Conservation (phyloP, 495 filamentous ascomycete genomes). For the Immersiella caudata region DNA sequence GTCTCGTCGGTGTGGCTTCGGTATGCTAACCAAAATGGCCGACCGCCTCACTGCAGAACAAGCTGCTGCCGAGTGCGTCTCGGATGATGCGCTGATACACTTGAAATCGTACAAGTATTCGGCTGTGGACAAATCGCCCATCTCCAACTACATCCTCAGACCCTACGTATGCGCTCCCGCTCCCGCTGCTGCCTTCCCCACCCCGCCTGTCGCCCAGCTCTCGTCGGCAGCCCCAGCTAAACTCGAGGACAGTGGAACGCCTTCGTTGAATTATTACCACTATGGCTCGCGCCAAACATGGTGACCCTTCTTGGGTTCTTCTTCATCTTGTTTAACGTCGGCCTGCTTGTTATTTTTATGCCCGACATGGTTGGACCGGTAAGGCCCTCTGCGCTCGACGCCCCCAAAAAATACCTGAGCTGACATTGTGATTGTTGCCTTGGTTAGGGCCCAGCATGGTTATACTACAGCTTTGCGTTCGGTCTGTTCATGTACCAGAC, state of each 20-base stretch:
- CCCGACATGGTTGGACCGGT: slow-evolving; percentile 92
- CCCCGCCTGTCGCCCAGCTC: slow-evolving; percentile 1
- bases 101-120: slow-evolving; percentile 97
- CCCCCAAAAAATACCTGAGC: background rate
- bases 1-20: background rate
- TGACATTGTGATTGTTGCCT: background rate
- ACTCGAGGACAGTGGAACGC: slow-evolving; percentile 80
- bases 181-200: slow-evolving; percentile 18
- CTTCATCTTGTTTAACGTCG: slow-evolving; percentile 88
- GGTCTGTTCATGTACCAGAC: slow-evolving; percentile 98
- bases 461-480: slow-evolving; percentile 93
- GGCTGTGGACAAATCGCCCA: slow-evolving; percentile 92
- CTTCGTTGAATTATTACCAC: slow-evolving; percentile 85
- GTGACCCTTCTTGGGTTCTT: slow-evolving; percentile 94
- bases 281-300: slow-evolving; percentile 98
- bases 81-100: slow-evolving; percentile 68
- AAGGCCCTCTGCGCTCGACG: slow-evolving; percentile 35
- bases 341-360: slow-evolving; percentile 76
- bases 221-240: slow-evolving; percentile 7
- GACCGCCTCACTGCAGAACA: slow-evolving; percentile 39
- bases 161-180: slow-evolving; percentile 76
- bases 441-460: slow-evolving; percentile 76
- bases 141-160: slow-evolving; percentile 89
- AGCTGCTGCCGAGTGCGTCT: slow-evolving; percentile 59
- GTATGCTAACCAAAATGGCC: slow-evolving; percentile 30